These are phyloP conservation scores for Barnettozyma vustinii DNA, from an alignment of 805 yeast genomes.

Conservation along the genomic window DNA sequence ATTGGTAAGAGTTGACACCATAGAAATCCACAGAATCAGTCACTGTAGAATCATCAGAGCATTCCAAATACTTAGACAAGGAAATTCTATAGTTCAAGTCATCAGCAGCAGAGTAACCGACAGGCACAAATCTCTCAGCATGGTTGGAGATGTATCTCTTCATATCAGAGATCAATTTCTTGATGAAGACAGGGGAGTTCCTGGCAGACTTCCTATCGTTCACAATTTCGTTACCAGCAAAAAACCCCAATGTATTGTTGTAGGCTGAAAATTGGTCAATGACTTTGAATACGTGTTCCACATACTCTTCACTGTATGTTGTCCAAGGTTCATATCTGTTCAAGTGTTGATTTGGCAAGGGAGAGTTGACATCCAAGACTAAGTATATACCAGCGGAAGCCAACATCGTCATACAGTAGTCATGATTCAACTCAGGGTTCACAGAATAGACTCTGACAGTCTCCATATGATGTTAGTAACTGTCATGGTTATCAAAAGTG, in stretches of 20 bases:
- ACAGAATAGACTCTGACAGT: slow-evolving; percentile 85
- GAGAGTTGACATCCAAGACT: slow-evolving; percentile 88
- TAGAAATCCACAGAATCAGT: slow-evolving; percentile 72
- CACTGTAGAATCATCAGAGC: slow-evolving; percentile 44
- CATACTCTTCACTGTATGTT: slow-evolving; percentile 63
- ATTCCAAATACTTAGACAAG: slow-evolving; percentile 74
- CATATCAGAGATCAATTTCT: slow-evolving; percentile 76
- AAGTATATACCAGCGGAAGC: slow-evolving; percentile 92
- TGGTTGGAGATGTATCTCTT: slow-evolving; percentile 60
- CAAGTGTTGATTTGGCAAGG: slow-evolving; percentile 48
- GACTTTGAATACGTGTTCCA: slow-evolving; percentile 71
- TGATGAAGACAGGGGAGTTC: slow-evolving; percentile 68
- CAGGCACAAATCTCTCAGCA: slow-evolving; percentile 66
- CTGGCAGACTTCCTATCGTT: slow-evolving; percentile 71
- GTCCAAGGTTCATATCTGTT: slow-evolving; percentile 95
- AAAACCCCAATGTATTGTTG: slow-evolving; percentile 85
- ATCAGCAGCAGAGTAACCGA: slow-evolving; percentile 96
- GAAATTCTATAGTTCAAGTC: slow-evolving; percentile 74
- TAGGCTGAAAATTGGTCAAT: slow-evolving; percentile 77
- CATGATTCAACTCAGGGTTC: slow-evolving; percentile 78
- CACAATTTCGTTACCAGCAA: slow-evolving; percentile 88
- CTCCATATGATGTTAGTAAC: slow-evolving; percentile 40
- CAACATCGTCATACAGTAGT: slow-evolving; percentile 82
- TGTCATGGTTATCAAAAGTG: not conserved
- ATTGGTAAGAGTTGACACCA: slow-evolving; percentile 91